Conservation (phyloP, 2,329 filamentous ascomycete species). For the Tetracladium maxilliforme region DNA sequence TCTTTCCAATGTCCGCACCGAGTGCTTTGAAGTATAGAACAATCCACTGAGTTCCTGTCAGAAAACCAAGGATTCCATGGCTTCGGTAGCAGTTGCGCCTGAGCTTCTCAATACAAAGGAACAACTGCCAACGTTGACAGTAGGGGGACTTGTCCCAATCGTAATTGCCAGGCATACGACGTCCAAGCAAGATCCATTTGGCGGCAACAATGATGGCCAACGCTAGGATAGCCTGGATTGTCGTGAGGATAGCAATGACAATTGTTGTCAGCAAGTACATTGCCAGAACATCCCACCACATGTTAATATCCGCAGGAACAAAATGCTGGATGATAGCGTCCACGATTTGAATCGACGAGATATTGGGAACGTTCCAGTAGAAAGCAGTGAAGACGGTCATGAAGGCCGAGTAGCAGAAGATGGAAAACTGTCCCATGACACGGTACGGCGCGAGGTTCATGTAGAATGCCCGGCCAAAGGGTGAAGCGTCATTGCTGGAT, state of each 20-base stretch:
- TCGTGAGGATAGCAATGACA: conserved; percentile 25
- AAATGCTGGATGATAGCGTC: conserved; percentile 14
- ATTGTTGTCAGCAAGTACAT: conserved; percentile 24
- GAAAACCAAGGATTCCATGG: conserved; percentile 32
- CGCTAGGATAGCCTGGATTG: conserved; percentile 25
- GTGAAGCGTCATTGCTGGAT: conserved; percentile 11
- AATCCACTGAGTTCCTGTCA: conserved; percentile 36
- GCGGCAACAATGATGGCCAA: conserved; percentile 24
- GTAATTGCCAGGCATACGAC: conserved; percentile 33
- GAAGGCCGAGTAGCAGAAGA: conserved; percentile 32
- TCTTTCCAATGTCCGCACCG: conserved; percentile 35
- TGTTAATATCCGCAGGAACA: conserved; percentile 9
- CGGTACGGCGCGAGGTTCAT: conserved; percentile 30
- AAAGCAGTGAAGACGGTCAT: conserved; percentile 27
- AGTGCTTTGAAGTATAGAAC: conserved; percentile 36
- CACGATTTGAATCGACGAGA: conserved; percentile 30
- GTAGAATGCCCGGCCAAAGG: conserved; percentile 42
- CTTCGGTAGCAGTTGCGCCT: conserved; percentile 32
- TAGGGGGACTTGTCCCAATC: conserved; percentile 42
- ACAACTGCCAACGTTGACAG: conserved; percentile 43
- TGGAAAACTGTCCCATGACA: conserved; percentile 29
- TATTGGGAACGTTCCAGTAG: conserved; percentile 34
- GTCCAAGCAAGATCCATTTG: conserved; percentile 37
- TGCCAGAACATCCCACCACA: conserved; percentile 16
- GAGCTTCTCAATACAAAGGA: conserved; percentile 33